Conservation (phyloP, 768 basidiomycete species). For the Tricholoma terreum region DNA sequence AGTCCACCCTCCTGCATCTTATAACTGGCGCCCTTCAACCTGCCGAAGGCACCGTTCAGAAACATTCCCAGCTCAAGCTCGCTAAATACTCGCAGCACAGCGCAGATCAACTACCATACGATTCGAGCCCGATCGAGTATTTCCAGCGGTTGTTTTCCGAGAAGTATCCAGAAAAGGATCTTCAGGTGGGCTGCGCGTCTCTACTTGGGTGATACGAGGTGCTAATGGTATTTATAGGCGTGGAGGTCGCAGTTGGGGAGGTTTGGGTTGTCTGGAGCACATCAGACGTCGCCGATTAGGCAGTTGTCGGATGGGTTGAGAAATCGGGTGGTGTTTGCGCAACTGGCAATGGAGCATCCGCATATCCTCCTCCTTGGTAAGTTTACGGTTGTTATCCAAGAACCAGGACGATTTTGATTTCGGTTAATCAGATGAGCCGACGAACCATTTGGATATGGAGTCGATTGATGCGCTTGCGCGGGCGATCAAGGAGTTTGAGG, state of each 20-base stretch:
- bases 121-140: constrained; percentile 88
- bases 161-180: constrained; percentile 94
- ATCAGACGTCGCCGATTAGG: constrained; percentile 91
- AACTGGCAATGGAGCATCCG: constrained; percentile 96
- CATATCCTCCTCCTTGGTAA: constrained; percentile 85
- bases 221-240: constrained; percentile 43
- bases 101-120: constrained; percentile 97
- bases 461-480: constrained; percentile 94
- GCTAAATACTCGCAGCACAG: constrained; percentile 99
- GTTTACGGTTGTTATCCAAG: constrained; percentile 18
- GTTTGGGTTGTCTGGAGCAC: constrained; percentile 91
- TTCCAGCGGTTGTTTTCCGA: constrained; percentile 76
- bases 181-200: constrained; percentile 40
- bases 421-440: constrained; percentile 73
- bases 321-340: constrained; percentile 96
- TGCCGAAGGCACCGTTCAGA: constrained; percentile 80
- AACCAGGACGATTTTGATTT: background rate
- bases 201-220: no score
- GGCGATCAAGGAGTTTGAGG: constrained; percentile 96
- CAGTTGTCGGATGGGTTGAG: constrained; percentile 95
- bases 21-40: constrained; percentile 84
- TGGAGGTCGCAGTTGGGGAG: constrained; percentile 95
- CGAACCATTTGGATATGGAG: constrained; percentile 97
- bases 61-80: constrained; percentile 87
- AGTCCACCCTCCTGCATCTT: constrained; percentile 87